A percentile compares a stretch with the other conserved stretches of the same genome.
phyloP scores from a whole-genome alignment of 805 yeast species.

The Kazachstania bromeliacearum region DNA sequence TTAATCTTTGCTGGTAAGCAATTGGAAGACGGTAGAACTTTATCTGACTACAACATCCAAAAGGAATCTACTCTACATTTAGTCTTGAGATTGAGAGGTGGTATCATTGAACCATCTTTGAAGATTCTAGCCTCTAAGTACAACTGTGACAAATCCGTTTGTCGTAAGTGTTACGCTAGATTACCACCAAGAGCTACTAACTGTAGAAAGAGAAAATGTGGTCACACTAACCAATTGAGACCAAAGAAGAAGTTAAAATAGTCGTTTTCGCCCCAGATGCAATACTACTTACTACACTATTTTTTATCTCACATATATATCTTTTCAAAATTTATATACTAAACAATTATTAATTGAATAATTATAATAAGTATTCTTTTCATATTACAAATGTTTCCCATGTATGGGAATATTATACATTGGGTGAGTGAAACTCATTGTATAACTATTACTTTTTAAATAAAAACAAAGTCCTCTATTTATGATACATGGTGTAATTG shows the following conservation, averaged over 20 bases:
- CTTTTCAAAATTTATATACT: no score
- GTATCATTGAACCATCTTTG: slow-evolving; percentile 96
- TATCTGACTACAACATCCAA: slow-evolving; percentile 96
- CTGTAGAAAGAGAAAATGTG: slow-evolving; percentile 99
- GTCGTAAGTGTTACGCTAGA: slow-evolving; percentile 99
- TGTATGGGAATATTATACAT: no score
- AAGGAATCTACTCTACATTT: slow-evolving; percentile 94
- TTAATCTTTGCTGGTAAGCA: slow-evolving; percentile 96
- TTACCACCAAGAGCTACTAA: slow-evolving; percentile 99
- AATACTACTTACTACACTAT: no score
- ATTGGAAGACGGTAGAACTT: slow-evolving; percentile 92
- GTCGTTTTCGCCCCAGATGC: slow-evolving; percentile 33
- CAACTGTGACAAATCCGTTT: slow-evolving; percentile 98
- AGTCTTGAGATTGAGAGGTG: slow-evolving; percentile 97
- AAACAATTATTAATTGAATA: not conserved
- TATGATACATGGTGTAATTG: not conserved
- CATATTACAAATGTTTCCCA: no score
- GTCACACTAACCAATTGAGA: slow-evolving; percentile 99
- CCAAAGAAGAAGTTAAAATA: slow-evolving; percentile 99
- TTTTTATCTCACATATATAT: no score
- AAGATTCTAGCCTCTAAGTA: slow-evolving; percentile 98
- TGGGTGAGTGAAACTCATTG: no score
- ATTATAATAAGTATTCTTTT: not conserved
- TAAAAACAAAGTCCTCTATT: no score
- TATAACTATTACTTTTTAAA: no score